Base-by-base conservation (phyloP, 441 rosid genomes). In the Erodium chrysanthum region DNA sequence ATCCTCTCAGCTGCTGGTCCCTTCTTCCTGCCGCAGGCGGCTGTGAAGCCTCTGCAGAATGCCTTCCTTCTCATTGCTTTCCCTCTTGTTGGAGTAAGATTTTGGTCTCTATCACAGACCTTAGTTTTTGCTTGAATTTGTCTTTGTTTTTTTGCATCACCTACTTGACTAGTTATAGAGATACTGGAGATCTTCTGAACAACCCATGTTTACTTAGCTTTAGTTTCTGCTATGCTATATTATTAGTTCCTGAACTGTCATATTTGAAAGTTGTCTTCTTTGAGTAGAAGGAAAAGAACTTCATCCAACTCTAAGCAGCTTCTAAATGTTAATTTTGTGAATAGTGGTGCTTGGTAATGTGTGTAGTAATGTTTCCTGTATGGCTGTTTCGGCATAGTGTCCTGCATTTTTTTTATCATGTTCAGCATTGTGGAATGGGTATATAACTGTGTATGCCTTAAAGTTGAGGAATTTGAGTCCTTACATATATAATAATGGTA, bases 11-110 rank as follows among this genome's bases (percentile, higher is more conserved):
- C 89, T 21, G 87, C 74, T 56, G 84, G 90, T 68, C 96, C 98
- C 67, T 84, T 70, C 71, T 56, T 89, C 18, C 63, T 84, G n/a
- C 96, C 97, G 4, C 85, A 84, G 73, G 22, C 59, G 2, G 78
- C 75, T 18, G 81, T 80, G 70, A 88, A 79, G 74, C 83, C 88
- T 66, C 70, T 88, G 20, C 95, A 86, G 68, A 83, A 84, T 52
- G 80, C 90, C 3, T 80, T 88, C 71, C 73, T 89, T 71, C 67
- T 82, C 40, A 31, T 86, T 21, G 95, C 84, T 61, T 92, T 92
- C 73, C 96, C 98, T 48, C 87, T 89, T 4, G 98, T 89, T 20
- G 98, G 96, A 78, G 96, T 88, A 82, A 74, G 74, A 14, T 10
- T 70, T 59, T 0, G 37, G 46, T 9, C 25, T 37, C 21, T 31